Evolutionary conservation across 2,329 filamentous ascomycete genomes (phyloP).

Genomic region (Aspergillus sp.): DNA sequence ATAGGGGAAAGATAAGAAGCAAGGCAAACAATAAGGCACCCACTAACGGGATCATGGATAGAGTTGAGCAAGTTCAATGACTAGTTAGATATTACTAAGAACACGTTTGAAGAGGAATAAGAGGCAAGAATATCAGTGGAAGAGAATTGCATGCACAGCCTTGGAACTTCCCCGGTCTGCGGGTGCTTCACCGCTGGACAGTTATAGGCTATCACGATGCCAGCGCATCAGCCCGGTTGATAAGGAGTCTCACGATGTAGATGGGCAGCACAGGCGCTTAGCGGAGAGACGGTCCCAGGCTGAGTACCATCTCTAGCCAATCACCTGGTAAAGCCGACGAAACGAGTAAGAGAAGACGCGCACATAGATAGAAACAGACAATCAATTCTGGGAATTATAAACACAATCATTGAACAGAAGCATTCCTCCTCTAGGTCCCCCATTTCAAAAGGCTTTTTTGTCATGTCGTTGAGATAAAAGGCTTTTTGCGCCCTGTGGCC

Average conservation of each 20-base stretch:
- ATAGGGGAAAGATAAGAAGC: constrained; percentile 9
- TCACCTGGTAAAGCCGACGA: neutral
- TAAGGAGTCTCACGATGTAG: neutral
- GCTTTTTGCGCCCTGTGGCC: neutral
- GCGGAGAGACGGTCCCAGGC: too few species aligned
- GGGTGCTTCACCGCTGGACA: too few species aligned
- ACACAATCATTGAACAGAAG: constrained; percentile 10
- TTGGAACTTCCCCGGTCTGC: neutral
- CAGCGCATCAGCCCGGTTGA: neutral
- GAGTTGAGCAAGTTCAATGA: too few species aligned
- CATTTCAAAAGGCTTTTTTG: neutral
- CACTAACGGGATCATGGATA: too few species aligned
- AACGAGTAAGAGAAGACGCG: neutral
- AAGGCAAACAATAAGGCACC: too few species aligned
- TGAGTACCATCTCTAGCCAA: too few species aligned
- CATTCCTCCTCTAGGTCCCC: neutral
- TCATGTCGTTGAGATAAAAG: neutral
- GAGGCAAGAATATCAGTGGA: neutral
- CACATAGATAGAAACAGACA: neutral
- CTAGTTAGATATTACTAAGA: neutral
- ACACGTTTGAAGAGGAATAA: neutral
- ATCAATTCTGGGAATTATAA: constrained; percentile 11
- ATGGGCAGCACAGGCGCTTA: neutral
- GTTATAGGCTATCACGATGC: neutral
- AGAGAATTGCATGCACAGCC: neutral